Evolutionary conservation across 2,329 filamentous ascomycete species (phyloP), one percentile per base, ranked within the genome.

Genomic region (Aphanocladium album): DNA sequence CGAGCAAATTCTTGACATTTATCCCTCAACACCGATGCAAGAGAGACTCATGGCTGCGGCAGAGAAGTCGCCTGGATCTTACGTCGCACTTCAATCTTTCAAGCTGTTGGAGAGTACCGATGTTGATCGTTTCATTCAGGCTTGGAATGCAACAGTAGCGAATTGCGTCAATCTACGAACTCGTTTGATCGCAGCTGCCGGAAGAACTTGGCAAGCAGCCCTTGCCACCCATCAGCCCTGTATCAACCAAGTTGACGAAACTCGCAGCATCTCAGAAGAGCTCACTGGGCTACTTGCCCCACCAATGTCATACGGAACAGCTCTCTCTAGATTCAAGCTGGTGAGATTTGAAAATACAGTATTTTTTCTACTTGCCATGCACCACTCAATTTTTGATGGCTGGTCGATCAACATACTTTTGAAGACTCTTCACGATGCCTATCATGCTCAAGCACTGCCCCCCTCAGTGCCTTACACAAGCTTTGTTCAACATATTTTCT

Each of bases 101-200:
- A 21, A 37, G 21, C 51, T 64, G 11, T 30, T 52, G 1, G 25
- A 55, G 14, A 30, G 35, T 19, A 35, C 60, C 23, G 47, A 63
- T 14, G n/a, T 62, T 1, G 41, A 30, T 25, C 54, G 52, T 2
- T 65, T 63, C 57, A 57, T 58, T 27, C 19, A 37, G 3, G 63
- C 63, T 6, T 62, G 60, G 50, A 51, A 61, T 25, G 47, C 46
- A 11, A 56, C 55, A 23, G 59, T 62, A 1, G 43, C 30, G 4
- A 46, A 39, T 3, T 63, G 57, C 25, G n/a, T 60, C 45, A 65
- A 64, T n/a, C 41, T 64, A 9, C 57, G 63, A 12, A 64, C 62
- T 19, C 49, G 49, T 19, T 12, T 51, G 17, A 27, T 51, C n/a
- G 21, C 6, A 19, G 60, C 49, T n/a, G 17, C 49, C 16, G 49